A percentile compares a stretch with the other conserved stretches of the same genome.
These are phyloP conservation scores for Monosporozyma siamensis DNA, from an alignment of 805 yeast genomes.

Conservation along the genomic window DNA sequence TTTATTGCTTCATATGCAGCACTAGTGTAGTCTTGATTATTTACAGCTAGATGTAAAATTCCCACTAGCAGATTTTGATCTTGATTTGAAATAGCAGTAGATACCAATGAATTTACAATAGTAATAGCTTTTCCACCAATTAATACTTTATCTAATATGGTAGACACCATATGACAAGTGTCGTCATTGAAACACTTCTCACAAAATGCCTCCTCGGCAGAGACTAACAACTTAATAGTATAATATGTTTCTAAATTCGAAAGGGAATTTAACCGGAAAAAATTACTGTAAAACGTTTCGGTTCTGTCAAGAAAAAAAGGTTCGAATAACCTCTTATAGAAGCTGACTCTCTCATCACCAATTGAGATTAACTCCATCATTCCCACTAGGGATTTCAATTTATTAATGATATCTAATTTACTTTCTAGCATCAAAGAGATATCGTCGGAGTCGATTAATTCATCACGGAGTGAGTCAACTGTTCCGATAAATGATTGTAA, in stretches of 20 bases:
- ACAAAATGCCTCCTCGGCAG: slow-evolving; percentile 45
- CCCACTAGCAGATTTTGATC: slow-evolving; percentile 9
- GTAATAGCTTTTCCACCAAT: slow-evolving; percentile 14
- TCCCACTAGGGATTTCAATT: slow-evolving; percentile 50
- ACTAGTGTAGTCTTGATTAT: neutral
- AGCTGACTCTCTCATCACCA: slow-evolving; percentile 49
- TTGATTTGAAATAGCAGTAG: slow-evolving; percentile 8
- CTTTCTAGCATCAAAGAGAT: neutral
- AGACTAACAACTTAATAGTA: slow-evolving; percentile 42
- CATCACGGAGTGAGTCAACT: slow-evolving; percentile 22
- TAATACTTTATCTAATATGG: slow-evolving; percentile 16
- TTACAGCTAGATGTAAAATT: neutral
- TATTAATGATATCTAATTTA: slow-evolving; percentile 25
- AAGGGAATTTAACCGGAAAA: slow-evolving; percentile 36
- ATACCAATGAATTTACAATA: slow-evolving; percentile 8
- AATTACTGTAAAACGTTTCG: slow-evolving; percentile 42
- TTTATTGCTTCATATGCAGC: slow-evolving; percentile 9
- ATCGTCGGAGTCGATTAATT: neutral
- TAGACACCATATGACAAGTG: slow-evolving; percentile 15
- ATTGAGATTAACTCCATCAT: slow-evolving; percentile 57
- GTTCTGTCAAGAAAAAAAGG: slow-evolving; percentile 50
- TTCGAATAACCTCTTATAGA: slow-evolving; percentile 57
- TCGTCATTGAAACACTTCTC: slow-evolving; percentile 17
- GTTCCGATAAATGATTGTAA: slow-evolving; percentile 37
- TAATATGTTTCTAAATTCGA: slow-evolving; percentile 50